These are phyloP conservation scores for Starmerella geochares DNA, from an alignment of 805 yeast genomes.

Conservation along the genomic window DNA sequence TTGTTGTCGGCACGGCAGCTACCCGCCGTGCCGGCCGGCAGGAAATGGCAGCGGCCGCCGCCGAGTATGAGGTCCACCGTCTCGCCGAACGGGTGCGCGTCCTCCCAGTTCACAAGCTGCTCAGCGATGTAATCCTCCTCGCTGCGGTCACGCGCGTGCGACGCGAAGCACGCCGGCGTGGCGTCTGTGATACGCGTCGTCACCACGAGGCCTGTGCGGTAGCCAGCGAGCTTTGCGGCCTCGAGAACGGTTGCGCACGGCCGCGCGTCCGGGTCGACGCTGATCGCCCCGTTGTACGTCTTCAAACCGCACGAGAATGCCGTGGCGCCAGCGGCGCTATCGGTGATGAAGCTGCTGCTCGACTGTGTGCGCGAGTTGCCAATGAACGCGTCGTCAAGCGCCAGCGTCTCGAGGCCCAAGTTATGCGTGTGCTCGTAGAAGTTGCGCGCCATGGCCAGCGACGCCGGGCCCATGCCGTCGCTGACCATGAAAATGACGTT, in stretches of 20 bases:
- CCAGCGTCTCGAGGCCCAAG: conserved; percentile 45
- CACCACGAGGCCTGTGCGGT: conserved; percentile 78
- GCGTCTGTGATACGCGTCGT: conserved; percentile 91
- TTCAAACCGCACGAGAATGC: conserved; percentile 81
- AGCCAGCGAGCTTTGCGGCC: conserved; percentile 73
- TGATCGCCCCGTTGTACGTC: conserved; percentile 83
- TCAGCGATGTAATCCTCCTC: conserved; percentile 80
- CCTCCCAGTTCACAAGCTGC: conserved; percentile 63
- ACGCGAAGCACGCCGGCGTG: conserved; percentile 80
- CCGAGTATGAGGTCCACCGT: conserved; percentile 87
- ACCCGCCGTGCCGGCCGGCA: conserved; percentile 43
- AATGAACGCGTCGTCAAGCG: conserved; percentile 59
- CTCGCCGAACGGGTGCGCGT: conserved; percentile 57
- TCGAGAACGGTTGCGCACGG: conserved; percentile 87
- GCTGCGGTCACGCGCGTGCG: conserved; percentile 66
- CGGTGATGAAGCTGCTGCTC: conserved; percentile 67
- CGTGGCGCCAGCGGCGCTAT: conserved; percentile 96
- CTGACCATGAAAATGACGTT: conserved; percentile 81
- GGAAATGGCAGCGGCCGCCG: conserved; percentile 69
- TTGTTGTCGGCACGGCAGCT: conserved; percentile 64
- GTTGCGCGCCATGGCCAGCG: conserved; percentile 67
- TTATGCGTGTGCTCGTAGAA: conserved; percentile 47
- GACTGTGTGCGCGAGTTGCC: conserved; percentile 84
- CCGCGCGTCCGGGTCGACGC: conserved; percentile 53
- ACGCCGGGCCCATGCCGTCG: conserved; percentile 94